Evolutionary conservation across 768 basidiomycete genomes (phyloP).

Genomic region (Tephrocybe sp.): DNA sequence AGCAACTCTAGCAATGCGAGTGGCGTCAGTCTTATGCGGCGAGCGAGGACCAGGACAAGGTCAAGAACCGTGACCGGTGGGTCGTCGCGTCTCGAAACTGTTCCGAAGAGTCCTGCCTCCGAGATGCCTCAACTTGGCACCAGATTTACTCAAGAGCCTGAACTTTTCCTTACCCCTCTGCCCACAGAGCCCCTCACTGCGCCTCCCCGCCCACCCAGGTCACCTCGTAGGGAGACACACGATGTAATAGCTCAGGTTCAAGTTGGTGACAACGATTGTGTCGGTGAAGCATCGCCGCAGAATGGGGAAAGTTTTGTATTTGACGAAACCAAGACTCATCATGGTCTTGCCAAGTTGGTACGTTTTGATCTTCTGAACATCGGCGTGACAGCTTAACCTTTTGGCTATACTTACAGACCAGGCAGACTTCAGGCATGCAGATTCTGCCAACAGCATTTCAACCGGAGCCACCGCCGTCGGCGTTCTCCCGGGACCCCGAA

Average conservation of each 20-base stretch:
- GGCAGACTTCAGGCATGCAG: slow-evolving; percentile 20
- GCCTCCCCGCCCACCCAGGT: slow-evolving; percentile 27
- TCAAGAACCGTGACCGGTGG: slow-evolving; percentile 47
- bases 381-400: slow-evolving; percentile 4
- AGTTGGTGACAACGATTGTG: slow-evolving; percentile 1
- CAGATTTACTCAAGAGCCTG: slow-evolving; percentile 24
- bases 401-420: slow-evolving; percentile 14
- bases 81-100: slow-evolving; percentile 24
- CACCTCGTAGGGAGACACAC: slow-evolving; percentile 21
- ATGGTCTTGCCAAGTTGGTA: slow-evolving; percentile 34
- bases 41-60: slow-evolving; percentile 53
- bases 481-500: slow-evolving; percentile 49
- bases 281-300: background rate
- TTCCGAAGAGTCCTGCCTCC: slow-evolving; percentile 23
- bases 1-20: slow-evolving; percentile 52
- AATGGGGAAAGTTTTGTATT: slow-evolving; percentile 1
- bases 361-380: slow-evolving; percentile 20
- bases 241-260: background rate
- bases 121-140: slow-evolving; percentile 35
- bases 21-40: slow-evolving; percentile 50
- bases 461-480: slow-evolving; percentile 40
- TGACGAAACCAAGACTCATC: slow-evolving; percentile 11
- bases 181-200: slow-evolving; percentile 12
- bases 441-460: slow-evolving; percentile 20
- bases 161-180: slow-evolving; percentile 12